Conservation (phyloP, 768 basidiomycete genomes). For the Austroboletus eburneus region DNA sequence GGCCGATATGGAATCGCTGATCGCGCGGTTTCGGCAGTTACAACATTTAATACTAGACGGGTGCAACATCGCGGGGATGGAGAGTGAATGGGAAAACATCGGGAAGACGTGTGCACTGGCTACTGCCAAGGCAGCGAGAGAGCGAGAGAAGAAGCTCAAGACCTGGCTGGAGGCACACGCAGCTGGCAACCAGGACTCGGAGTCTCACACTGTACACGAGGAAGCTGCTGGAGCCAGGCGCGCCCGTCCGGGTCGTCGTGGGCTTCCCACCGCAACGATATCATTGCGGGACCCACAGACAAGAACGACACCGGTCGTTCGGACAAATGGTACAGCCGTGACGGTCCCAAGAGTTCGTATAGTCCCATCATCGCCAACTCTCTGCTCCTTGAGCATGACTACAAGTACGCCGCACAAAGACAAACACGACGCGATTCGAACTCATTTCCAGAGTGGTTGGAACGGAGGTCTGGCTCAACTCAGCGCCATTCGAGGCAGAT, state of each 20-base stretch:
- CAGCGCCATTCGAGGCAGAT: constrained; percentile 42
- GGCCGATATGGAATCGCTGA: constrained; percentile 49
- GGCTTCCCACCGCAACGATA: constrained; percentile 63
- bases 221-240: constrained; percentile 13
- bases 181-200: background rate
- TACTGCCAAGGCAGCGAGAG: constrained; percentile 57
- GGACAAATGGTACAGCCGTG: constrained; percentile 2
- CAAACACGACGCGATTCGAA: constrained; percentile 38
- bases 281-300: constrained; percentile 43
- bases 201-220: background rate
- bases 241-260: constrained; percentile 47
- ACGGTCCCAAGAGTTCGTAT: constrained; percentile 47
- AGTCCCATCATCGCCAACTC: constrained; percentile 48
- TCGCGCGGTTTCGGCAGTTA: constrained; percentile 48
- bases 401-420: constrained; percentile 28
- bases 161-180: constrained; percentile 42
- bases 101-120: constrained; percentile 59
- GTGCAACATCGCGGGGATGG: constrained; percentile 52
- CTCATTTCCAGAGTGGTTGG: constrained; percentile 63
- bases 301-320: constrained; percentile 13
- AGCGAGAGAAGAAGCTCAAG: constrained; percentile 60
- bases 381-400: constrained; percentile 49
- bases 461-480: constrained; percentile 52
- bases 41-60: constrained; percentile 69
- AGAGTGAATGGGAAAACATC: constrained; percentile 55